These are phyloP conservation scores for Blastocystis sp. DNA, from an alignment of 352 stramenopile genomes.

Conservation along the genomic window DNA sequence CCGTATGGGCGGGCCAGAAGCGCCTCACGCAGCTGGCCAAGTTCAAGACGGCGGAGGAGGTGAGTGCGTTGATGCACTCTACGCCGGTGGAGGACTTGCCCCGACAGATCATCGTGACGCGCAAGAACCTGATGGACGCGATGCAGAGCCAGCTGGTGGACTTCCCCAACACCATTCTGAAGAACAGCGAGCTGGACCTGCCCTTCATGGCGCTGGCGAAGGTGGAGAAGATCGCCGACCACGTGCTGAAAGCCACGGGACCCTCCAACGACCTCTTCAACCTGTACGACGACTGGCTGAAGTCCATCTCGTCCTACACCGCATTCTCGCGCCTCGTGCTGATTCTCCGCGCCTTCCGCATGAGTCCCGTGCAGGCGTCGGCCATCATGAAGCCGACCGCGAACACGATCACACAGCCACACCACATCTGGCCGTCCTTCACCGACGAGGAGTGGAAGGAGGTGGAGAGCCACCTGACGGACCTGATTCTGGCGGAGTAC, in stretches of 20 bases:
- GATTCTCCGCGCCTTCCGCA: conserved; percentile 94
- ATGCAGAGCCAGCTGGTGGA: conserved; percentile 97
- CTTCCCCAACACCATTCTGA: conserved; percentile 99
- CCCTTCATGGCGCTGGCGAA: conserved; percentile 98
- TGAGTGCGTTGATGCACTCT: conserved; percentile 95
- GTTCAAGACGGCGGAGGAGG: conserved; percentile 99
- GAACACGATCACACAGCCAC: conserved; percentile 94
- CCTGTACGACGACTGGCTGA: conserved; percentile 99
- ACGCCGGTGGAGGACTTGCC: conserved; percentile 98
- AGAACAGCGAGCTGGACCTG: conserved; percentile 95
- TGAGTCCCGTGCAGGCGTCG: conserved; percentile 90
- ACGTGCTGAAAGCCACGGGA: conserved; percentile 97
- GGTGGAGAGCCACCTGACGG: conserved; percentile 97
- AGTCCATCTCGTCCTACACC: conserved; percentile 99
- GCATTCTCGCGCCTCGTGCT: conserved; percentile 98
- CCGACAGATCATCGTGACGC: conserved; percentile 99
- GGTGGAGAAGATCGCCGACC: conserved; percentile 98
- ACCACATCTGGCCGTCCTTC: conserved; percentile 98
- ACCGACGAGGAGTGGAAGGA: conserved; percentile 99
- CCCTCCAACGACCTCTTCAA: conserved; percentile 99
- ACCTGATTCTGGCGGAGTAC: conserved; percentile 98
- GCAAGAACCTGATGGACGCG: conserved; percentile 98
- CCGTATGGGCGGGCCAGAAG: conserved; percentile 98
- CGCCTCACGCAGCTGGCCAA: conserved; percentile 96
- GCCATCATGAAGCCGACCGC: conserved; percentile 94